Evolutionary conservation across 2,329 filamentous ascomycete species (phyloP), one percentile per base, ranked within the genome.

Genomic region (Neofusicoccum parvum): DNA sequence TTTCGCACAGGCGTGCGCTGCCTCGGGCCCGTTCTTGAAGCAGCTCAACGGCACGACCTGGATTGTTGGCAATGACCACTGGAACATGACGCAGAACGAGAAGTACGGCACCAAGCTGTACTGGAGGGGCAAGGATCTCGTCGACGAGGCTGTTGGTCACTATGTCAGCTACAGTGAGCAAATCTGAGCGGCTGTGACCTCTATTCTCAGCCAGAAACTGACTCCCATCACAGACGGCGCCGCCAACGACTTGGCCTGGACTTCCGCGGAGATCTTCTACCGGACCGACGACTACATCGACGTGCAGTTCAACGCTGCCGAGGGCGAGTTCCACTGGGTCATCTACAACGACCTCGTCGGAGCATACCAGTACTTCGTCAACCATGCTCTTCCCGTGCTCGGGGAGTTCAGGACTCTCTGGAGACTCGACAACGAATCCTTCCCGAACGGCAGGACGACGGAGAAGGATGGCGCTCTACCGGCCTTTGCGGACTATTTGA

Each of bases 281-380:
- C 39, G 50, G 37, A 50, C 58, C n/a, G 43, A n/a, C 41, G 73
- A 81, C 53, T 83, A 79, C 72, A 79, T 84, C 67, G 82, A 85
- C 67, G 74, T 86, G 62, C 74, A 76, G 34, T 85, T 85, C 70
- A 78, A 74, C 2, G 79, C 83, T 0, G 70, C 66, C 1, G 81
- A 82, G 69, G 82, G 81, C 6, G 82, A 84, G 62, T 78, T 85
- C 65, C 83, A 85, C 67, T 85, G 82, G 82, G 80, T 85, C 11
- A 81, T 85, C 65, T 79, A 80, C 67, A 76, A 80, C 2, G 78
- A 79, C 15, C 78, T 84, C 1, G 73, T 80, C 2, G 83, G 83
- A n/a, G 82, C 83, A n/a, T 85, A 85, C 68, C 83, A 85, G 64
- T 85, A 85, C 72, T 83, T 85, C 59, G 80, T 85, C 66, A 85